A percentile compares a stretch with the other conserved stretches of the same genome.
Evolutionary conservation across 2,329 filamentous ascomycete genomes (phyloP).

Genomic region (Ophiostoma ips): DNA sequence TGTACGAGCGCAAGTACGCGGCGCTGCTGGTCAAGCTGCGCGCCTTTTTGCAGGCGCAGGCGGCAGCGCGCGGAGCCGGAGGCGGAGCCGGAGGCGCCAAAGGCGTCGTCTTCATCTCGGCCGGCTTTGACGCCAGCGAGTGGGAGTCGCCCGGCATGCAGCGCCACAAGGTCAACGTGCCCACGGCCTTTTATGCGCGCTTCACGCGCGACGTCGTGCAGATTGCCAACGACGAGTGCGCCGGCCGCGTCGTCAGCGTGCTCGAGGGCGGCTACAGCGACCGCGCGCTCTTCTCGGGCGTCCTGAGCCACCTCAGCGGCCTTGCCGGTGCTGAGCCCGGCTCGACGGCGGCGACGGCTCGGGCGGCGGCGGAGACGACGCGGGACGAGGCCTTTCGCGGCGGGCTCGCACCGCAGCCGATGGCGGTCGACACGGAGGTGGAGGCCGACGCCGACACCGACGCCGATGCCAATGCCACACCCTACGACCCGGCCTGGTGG

Average conservation of each 20-base stretch:
- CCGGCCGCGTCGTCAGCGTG: slow-evolving; percentile 74
- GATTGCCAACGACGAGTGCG: slow-evolving; percentile 65
- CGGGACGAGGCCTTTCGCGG: slow-evolving; percentile 23
- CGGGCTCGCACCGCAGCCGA: slow-evolving; percentile 40
- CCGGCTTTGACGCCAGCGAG: slow-evolving; percentile 93
- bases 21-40: slow-evolving; percentile 70
- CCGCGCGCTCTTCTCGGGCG: slow-evolving; percentile 72
- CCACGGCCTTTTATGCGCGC: slow-evolving; percentile 88
- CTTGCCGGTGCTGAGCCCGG: slow-evolving; percentile 44
- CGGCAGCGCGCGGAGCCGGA: slow-evolving; percentile 32
- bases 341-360: too few relatives aligned
- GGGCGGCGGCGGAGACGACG: slow-evolving; percentile 8
- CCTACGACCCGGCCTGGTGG: slow-evolving; percentile 64
- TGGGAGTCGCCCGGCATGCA: slow-evolving; percentile 92
- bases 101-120: slow-evolving; percentile 85
- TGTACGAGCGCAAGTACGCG: slow-evolving; percentile 70
- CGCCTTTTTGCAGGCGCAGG: slow-evolving; percentile 59
- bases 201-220: slow-evolving; percentile 76
- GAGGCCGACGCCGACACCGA: not conserved
- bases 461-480: not conserved
- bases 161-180: slow-evolving; percentile 86
- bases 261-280: slow-evolving; percentile 95
- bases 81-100: slow-evolving; percentile 30
- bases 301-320: slow-evolving; percentile 80
- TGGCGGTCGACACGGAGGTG: slow-evolving; percentile 13